Evolutionary conservation across 148 eudicot genomes (phyloP).

Genomic region (Chenopodium formosanum): DNA sequence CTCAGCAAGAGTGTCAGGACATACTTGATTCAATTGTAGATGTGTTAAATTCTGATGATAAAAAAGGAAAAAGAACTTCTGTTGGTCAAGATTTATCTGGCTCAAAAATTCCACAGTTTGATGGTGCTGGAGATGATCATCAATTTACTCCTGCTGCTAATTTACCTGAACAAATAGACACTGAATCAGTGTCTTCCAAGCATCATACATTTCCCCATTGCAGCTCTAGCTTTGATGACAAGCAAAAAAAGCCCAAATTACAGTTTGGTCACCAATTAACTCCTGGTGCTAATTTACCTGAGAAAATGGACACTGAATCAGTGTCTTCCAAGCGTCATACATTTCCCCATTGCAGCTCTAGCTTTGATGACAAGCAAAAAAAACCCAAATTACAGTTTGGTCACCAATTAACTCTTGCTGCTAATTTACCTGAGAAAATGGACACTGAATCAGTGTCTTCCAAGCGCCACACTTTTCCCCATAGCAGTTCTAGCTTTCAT

Average conservation of each 20-base stretch:
- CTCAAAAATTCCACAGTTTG: constrained; percentile 60
- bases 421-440: constrained; percentile 28
- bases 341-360: constrained; percentile 30
- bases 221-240: constrained; percentile 31
- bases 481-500: constrained; percentile 27
- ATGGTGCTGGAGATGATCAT: constrained; percentile 66
- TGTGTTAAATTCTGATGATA: constrained; percentile 32
- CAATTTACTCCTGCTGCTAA: constrained; percentile 26
- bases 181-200: constrained; percentile 33
- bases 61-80: constrained; percentile 32
- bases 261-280: constrained; percentile 38
- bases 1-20: constrained; percentile 93
- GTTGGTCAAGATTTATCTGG: constrained; percentile 22
- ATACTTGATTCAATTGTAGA: constrained; percentile 84
- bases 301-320: constrained; percentile 29
- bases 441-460: constrained; percentile 32
- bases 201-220: constrained; percentile 20
- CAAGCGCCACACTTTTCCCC: constrained; percentile 23
- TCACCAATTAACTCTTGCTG: constrained; percentile 25
- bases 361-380: constrained; percentile 34
- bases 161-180: constrained; percentile 27
- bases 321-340: constrained; percentile 25
- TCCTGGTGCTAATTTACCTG: constrained; percentile 30
- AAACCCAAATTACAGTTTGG: constrained; percentile 52
- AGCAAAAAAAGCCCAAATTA: constrained; percentile 43